These are phyloP conservation scores for Dysphania ambrosioides DNA, from an alignment of 148 eudicot species.

Conservation along the genomic window DNA sequence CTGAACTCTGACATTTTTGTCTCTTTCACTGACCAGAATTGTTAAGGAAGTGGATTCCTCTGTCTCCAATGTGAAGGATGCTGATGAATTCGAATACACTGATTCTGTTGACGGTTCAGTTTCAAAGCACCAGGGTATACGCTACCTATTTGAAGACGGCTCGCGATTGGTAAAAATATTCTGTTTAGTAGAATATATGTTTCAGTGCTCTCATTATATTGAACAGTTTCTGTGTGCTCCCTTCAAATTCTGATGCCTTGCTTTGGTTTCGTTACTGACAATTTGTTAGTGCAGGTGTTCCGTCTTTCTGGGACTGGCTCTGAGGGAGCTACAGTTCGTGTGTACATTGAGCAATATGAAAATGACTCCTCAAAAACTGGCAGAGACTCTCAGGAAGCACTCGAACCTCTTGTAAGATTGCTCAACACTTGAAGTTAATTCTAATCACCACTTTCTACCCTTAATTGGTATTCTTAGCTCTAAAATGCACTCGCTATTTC, in stretches of 20 bases:
- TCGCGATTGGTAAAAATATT: constrained; percentile 68
- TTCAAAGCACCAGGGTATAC: constrained; percentile 93
- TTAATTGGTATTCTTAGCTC: background rate
- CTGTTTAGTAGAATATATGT: background rate
- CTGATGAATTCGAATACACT: constrained; percentile 91
- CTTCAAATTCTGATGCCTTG: background rate
- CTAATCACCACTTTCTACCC: background rate
- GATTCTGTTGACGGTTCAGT: constrained; percentile 94
- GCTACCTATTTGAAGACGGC: constrained; percentile 90
- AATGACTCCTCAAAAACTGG: constrained; percentile 75
- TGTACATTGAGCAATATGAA: constrained; percentile 91
- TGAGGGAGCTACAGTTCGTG: constrained; percentile 93
- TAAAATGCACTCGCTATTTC: constrained; percentile 9
- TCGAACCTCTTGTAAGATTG: constrained; percentile 74
- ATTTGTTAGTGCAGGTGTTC: constrained; percentile 54
- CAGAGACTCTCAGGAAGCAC: constrained; percentile 90
- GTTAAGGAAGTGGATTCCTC: constrained; percentile 60
- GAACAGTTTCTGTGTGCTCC: background rate
- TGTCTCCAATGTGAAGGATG: constrained; percentile 59
- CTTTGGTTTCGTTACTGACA: too few relatives aligned
- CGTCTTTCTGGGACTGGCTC: constrained; percentile 99
- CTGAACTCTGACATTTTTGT: background rate
- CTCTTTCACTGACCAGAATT: constrained; percentile 35
- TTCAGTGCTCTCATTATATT: background rate
- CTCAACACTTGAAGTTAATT: background rate